Percentiles rank a stretch among this genome's conserved stretches.
Evolutionary conservation across 2,329 filamentous ascomycete species (phyloP).

Genomic region (Venturia aucupariae): DNA sequence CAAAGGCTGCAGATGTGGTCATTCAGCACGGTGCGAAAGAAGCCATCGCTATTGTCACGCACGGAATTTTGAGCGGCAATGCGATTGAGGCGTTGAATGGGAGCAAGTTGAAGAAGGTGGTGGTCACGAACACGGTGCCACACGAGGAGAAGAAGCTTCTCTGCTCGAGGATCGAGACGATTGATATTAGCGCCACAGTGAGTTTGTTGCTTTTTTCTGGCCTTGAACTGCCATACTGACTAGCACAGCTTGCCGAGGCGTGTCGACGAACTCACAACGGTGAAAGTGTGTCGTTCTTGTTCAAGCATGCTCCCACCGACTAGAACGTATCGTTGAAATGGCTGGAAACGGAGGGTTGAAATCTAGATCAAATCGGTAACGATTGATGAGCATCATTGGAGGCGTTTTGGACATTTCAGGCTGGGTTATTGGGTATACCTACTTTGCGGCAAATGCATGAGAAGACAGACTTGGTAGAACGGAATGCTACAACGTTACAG

Average conservation of each 20-base stretch:
- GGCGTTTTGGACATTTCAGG: neutral
- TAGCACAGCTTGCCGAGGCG: conserved; percentile 51
- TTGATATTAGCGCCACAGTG: conserved; percentile 78
- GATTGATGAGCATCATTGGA: neutral
- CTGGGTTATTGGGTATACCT: neutral
- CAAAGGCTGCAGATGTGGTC: conserved; percentile 82
- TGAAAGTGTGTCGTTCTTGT: conserved; percentile 59
- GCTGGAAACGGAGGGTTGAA: neutral
- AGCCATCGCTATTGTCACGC: conserved; percentile 90
- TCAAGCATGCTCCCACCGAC: conserved; percentile 42
- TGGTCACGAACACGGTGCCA: conserved; percentile 85
- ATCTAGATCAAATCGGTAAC: neutral
- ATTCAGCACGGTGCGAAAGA: conserved; percentile 78
- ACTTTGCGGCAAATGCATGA: neutral
- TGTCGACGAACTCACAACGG: conserved; percentile 66
- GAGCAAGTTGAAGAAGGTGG: conserved; percentile 65
- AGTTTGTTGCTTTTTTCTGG: conserved; percentile 20
- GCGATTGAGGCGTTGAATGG: conserved; percentile 80
- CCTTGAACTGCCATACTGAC: conserved; percentile 7
- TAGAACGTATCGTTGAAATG: neutral
- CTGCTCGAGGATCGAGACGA: conserved; percentile 76
- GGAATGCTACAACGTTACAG: neutral
- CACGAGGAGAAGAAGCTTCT: conserved; percentile 69
- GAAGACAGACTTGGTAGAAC: neutral
- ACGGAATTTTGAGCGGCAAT: conserved; percentile 81